A percentile compares a stretch with the other conserved stretches of the same genome.
Evolutionary conservation across 192 early-diverging fungal genomes (phyloP).

Genomic region (Endogone sp.): DNA sequence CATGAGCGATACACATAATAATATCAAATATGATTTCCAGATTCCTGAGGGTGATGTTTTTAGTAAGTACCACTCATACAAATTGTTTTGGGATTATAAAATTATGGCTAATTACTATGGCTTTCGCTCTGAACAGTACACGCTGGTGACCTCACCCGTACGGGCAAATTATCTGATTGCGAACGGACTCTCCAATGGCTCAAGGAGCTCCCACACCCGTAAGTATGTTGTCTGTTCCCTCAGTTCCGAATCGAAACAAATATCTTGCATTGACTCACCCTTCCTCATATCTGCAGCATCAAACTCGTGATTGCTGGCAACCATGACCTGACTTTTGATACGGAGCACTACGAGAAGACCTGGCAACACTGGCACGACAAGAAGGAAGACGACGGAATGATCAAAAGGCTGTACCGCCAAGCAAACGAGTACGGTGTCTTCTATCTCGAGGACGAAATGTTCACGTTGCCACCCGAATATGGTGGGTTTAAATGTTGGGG

Average conservation of each 20-base stretch:
- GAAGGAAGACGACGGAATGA: neutral
- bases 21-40: slow-evolving; percentile 9
- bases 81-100: neutral
- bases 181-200: slow-evolving; percentile 18
- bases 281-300: slow-evolving; percentile 4
- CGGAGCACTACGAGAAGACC: neutral
- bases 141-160: slow-evolving; percentile 26
- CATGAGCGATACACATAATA: slow-evolving; percentile 31
- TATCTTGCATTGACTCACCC: too few relatives aligned
- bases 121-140: slow-evolving; percentile 14
- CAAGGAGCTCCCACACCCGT: slow-evolving; percentile 27
- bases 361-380: neutral
- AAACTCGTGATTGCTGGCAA: slow-evolving; percentile 29
- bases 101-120: neutral
- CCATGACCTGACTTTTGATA: slow-evolving; percentile 25
- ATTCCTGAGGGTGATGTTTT: slow-evolving; percentile 33
- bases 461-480: slow-evolving; percentile 11
- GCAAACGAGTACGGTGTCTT: slow-evolving; percentile 13
- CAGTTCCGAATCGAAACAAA: neutral
- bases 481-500: slow-evolving; percentile 19
- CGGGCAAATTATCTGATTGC: slow-evolving; percentile 6
- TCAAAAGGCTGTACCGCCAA: slow-evolving; percentile 1
- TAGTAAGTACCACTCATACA: slow-evolving; percentile 9
- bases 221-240: neutral
- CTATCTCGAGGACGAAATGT: slow-evolving; percentile 26